Evolutionary conservation across 2,329 filamentous ascomycete genomes (phyloP), one percentile per base, ranked within the genome.

Genomic region (Dactylellina drechsleri): DNA sequence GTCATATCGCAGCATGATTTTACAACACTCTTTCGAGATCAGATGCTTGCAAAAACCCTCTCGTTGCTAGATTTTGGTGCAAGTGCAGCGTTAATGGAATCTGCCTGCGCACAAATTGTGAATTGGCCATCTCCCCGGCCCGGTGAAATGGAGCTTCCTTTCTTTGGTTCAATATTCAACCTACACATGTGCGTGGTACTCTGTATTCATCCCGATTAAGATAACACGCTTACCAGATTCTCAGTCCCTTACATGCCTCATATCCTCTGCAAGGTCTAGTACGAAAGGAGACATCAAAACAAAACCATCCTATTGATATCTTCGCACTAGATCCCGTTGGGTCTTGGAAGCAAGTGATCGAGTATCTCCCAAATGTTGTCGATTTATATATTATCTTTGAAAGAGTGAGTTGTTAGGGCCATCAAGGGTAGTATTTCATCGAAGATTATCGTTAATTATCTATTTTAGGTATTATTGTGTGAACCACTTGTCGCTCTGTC

Each of bases 321-420:
- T 77, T 78, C 53, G 78, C 79, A 2, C 72, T 77, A 26, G 77
- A 79, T 40, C 79, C 79, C 15, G 72, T 77, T 31, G 79, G 79
- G n/a, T 79, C 77, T 47, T 79, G 79, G 79, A 76, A 78, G 41
- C 77, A 77, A 66, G 71, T 79, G 41, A 70, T 78, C 12, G 70
- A 76, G 5, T 77, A 77, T 20, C 59, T 79, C 10, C 78, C 77
- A 8, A 78, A 77, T 49, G 66, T 78, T 41, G 77, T 75, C 8
- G 79, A 79, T 66, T 59, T 79, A 23, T 79, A 79, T 54, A 78
- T 79, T 13, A 79, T 79, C 49, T 79, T 77, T 56, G 79, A 79
- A 43, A 70, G 78, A 59, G 78, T 79, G 74, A 73, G 76, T 43
- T 49, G 31, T 36, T 8, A 36, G 5, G 10, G 10, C 10, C 2